A percentile compares a stretch with the other conserved stretches of the same genome.
These are phyloP conservation scores for Euphorbia tirucalli DNA, from an alignment of 345 rosid species.

Conservation along the genomic window DNA sequence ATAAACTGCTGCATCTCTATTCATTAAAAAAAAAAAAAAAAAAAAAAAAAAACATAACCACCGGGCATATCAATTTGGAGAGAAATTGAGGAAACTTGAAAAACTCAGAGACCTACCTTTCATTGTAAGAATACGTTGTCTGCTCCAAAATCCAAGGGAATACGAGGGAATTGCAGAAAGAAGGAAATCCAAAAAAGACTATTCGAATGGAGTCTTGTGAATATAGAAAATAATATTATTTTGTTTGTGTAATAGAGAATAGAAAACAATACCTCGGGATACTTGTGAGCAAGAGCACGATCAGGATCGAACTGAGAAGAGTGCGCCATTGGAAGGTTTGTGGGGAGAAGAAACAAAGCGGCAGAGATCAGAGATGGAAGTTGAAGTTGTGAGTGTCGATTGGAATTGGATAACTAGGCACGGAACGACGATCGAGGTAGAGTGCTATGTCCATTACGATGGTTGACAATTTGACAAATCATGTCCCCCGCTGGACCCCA, in stretches of 20 bases:
- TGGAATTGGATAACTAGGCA: background rate
- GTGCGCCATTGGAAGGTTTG: conserved; percentile 29
- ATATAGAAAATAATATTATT: background rate
- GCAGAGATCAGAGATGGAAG: background rate
- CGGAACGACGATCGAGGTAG: no score
- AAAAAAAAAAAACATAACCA: background rate
- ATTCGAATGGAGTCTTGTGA: background rate
- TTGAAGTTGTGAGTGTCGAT: background rate
- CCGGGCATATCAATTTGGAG: background rate
- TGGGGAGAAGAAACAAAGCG: background rate
- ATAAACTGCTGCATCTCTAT: conserved; percentile 74
- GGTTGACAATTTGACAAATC: no score
- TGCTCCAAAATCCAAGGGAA: conserved; percentile 20
- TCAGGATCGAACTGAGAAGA: conserved; percentile 45
- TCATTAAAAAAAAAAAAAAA: no score
- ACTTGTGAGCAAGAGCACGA: conserved; percentile 56
- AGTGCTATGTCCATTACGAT: no score
- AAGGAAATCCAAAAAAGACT: background rate
- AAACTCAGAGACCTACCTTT: conserved; percentile 39
- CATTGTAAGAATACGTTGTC: conserved; percentile 50
- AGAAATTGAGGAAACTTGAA: background rate
- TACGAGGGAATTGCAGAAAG: background rate
- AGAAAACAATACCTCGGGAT: conserved; percentile 51
- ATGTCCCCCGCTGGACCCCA: no score
- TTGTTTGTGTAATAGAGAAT: background rate